Conservation (phyloP, 2,329 filamentous ascomycete genomes). For the Cladosporium sp. region DNA sequence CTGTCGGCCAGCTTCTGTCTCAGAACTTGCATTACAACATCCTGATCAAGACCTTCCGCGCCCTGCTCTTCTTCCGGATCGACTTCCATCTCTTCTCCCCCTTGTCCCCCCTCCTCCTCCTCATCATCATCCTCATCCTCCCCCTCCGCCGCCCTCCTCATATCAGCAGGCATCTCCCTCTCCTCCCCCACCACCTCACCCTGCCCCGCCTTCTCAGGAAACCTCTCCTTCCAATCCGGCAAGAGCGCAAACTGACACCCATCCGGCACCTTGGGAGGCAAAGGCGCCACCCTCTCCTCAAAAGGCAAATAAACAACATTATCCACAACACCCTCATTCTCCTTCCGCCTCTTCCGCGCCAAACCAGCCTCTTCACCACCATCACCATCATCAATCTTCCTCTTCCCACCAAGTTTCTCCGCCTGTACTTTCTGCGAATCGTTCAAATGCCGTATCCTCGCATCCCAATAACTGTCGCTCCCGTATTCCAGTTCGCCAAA, state of each 20-base stretch:
- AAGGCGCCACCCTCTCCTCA: constrained; percentile 15
- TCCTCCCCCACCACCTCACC: neutral
- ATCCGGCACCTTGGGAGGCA: constrained; percentile 21
- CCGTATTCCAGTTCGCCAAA: constrained; percentile 46
- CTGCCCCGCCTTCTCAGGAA: constrained; percentile 25
- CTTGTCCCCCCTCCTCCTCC: constrained; percentile 7
- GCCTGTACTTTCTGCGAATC: constrained; percentile 1
- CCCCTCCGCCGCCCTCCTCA: constrained; percentile 27
- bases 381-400: constrained; percentile 23
- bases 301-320: constrained; percentile 24
- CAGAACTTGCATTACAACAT: constrained; percentile 33
- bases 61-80: constrained; percentile 18
- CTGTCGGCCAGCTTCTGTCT: constrained; percentile 26
- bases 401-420: constrained; percentile 22
- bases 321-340: constrained; percentile 17
- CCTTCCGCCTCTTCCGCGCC: constrained; percentile 10
- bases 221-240: constrained; percentile 41
- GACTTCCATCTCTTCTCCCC: constrained; percentile 4
- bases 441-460: constrained; percentile 13
- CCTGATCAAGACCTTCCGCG: constrained; percentile 31
- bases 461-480: constrained; percentile 43
- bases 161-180: constrained; percentile 26
- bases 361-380: constrained; percentile 20
- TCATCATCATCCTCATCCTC: constrained; percentile 13
- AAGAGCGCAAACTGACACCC: constrained; percentile 36